Evolutionary conservation across 805 yeast species (phyloP).

Genomic region (Hagleromyces aurorensis): DNA sequence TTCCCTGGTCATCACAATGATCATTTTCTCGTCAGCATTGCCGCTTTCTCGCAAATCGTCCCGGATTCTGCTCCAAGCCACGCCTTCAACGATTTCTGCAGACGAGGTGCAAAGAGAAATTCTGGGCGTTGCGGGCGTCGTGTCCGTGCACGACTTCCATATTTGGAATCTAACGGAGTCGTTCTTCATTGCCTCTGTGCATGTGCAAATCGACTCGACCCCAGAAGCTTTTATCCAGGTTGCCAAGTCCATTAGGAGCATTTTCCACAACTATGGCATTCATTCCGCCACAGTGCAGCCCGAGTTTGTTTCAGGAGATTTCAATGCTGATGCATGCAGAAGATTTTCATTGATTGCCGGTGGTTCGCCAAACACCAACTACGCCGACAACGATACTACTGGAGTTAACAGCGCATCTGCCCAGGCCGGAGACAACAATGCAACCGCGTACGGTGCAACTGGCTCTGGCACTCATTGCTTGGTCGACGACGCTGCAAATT

Average conservation of each 20-base stretch:
- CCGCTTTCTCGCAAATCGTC: conserved; percentile 85
- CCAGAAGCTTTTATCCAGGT: conserved; percentile 63
- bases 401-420: conserved; percentile 13
- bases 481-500: conserved; percentile 45
- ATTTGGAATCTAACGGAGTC: conserved; percentile 93
- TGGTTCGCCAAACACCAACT: conserved; percentile 19
- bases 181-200: conserved; percentile 79
- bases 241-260: conserved; percentile 67
- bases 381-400: conserved; percentile 3
- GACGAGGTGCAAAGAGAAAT: conserved; percentile 66
- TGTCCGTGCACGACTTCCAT: conserved; percentile 89
- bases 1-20: conserved; percentile 76
- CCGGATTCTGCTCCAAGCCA: conserved; percentile 83
- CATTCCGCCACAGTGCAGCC: conserved; percentile 96
- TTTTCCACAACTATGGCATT: conserved; percentile 76
- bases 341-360: conserved; percentile 31
- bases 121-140: conserved; percentile 58
- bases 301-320: conserved; percentile 50
- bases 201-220: conserved; percentile 60
- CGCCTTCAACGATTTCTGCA: conserved; percentile 78
- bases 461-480: conserved; percentile 35
- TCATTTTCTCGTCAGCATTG: conserved; percentile 84
- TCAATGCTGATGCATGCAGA: conserved; percentile 28
- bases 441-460: conserved; percentile 31
- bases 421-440: conserved; percentile 7